Percentiles rank a stretch among this genome's conserved stretches.
Conservation (phyloP, 2,329 filamentous ascomycete species). For the Nemania sp. region DNA sequence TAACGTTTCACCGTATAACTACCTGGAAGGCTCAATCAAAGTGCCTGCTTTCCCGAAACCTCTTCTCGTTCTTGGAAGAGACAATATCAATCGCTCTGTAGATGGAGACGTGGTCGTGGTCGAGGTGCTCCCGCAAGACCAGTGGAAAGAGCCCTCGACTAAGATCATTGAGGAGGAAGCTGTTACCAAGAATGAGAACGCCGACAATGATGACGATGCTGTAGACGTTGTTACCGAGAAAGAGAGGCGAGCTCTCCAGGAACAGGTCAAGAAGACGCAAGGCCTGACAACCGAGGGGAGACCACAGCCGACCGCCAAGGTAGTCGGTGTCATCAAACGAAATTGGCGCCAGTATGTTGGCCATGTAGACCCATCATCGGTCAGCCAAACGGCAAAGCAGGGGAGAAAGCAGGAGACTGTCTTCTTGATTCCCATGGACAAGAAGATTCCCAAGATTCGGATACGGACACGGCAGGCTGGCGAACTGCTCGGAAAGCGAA, state of each 20-base stretch:
- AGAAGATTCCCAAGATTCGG: slow-evolving; percentile 93
- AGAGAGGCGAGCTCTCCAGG: slow-evolving; percentile 83
- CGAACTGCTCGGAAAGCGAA: slow-evolving; percentile 86
- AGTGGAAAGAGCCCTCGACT: slow-evolving; percentile 95
- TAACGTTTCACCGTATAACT: slow-evolving; percentile 97
- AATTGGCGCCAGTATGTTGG: slow-evolving; percentile 99
- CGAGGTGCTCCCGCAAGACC: slow-evolving; percentile 87
- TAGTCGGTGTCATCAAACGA: slow-evolving; percentile 89
- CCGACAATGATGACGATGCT: slow-evolving; percentile 80
- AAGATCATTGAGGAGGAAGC: slow-evolving; percentile 95
- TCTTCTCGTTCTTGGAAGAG: slow-evolving; percentile 83
- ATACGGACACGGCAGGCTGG: slow-evolving; percentile 88
- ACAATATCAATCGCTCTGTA: slow-evolving; percentile 94
- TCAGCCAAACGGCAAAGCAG: slow-evolving; percentile 71
- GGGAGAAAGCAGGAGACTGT: slow-evolving; percentile 88
- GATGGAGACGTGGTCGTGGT: slow-evolving; percentile 92
- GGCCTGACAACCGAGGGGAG: slow-evolving; percentile 74
- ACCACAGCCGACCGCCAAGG: slow-evolving; percentile 85
- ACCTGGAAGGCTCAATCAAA: slow-evolving; percentile 89
- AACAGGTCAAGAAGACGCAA: slow-evolving; percentile 86
- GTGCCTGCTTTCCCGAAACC: slow-evolving; percentile 89
- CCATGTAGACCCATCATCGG: slow-evolving; percentile 86
- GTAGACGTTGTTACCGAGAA: slow-evolving; percentile 82
- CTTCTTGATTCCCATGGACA: slow-evolving; percentile 97
- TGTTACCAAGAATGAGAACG: slow-evolving; percentile 89